Base-by-base conservation (phyloP, 2,329 filamentous ascomycete genomes). In the Helicocarpus griseus region DNA sequence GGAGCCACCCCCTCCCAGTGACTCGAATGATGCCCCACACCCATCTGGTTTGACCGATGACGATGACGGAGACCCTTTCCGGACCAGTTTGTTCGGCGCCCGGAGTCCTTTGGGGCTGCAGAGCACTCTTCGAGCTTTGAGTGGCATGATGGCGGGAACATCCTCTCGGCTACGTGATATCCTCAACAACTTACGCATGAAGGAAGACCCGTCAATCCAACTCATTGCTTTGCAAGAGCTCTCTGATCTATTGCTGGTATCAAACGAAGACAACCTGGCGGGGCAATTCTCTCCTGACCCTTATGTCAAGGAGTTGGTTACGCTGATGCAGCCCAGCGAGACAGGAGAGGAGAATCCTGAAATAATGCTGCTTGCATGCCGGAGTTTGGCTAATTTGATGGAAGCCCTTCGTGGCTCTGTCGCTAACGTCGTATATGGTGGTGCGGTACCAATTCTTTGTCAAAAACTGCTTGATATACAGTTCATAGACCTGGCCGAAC, bases 341-440 rank as follows among this genome's bases (percentile, higher is more conserved):
- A 82, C 87, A 57, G 84, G 83, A 21, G 89, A 95, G 61, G 89
- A 94, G 65, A 96, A 95, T 60, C 87, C 90, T 0, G 93, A 98
- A 68, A 88, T 97, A 55, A 97, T 97, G 91, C 82, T 98, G 11
- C 77, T 97, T 54, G 91, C 93, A 19, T 98, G 93, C 65, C 86
- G 94, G 54, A 97, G 89, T 68, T 79, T 98, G 61, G 93, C 93
- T 54, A 97, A 98, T 66, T 71, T 98, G 51, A 98, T 98, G 93
- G 93, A 98, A 68, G 94, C 91, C 24, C 74, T 98, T 28, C 90
- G 93, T 19, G 85, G 89, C 31, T 91, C 91, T 52, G 93, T 93
- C 46, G 87, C 89, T 11, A 96, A 95, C 65, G 89, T 98, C 13
- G 93, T 97, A 3, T 97, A 97, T 65, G 91, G 90, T n/a, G 89